Base-by-base conservation (phyloP, 1,284 basidiomycete species). In the Apiotrichum domesticum region DNA sequence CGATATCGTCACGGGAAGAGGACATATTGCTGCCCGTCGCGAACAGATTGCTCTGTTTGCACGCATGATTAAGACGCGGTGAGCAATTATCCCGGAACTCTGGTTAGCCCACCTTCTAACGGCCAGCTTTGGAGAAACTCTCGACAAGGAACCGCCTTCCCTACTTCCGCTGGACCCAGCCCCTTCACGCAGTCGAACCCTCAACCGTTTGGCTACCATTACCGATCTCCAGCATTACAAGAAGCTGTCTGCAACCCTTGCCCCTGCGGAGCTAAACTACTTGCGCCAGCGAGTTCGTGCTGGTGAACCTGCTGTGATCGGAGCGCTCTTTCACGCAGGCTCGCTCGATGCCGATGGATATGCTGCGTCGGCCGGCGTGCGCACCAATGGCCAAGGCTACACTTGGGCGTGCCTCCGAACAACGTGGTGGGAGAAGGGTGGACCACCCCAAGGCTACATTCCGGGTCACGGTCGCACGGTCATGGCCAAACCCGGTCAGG, bases 21-120 rank as follows among this genome's bases (percentile, higher is more conserved):
- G 87, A 0, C 88, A 91, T 71, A 86, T 92, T 54, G 87, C 87
- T 9, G 90, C 87, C 11, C 81, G 86, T 42, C 74, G 83, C 59
- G 84, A 81, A 7, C 86, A 85, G 53, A 81, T 91, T 55, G 70
- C 65, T 4, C 55, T 69, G n/a, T 76, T 77, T 57, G 75, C 74
- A 11, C 70, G 69, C 47, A 76, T 77, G 75, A 74, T 77, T 54
- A 67, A 73, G 35, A 76, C 74, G 4, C 57, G 74, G 72, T 73
- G 46, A 51, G 70, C 39, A 13, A 35, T 6, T 9, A 13, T 1
- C 14, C 34, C 13, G 40, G 15, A 14, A 41, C 13, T 33, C 15
- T 44, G 41, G 6, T 10, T 43, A n/a, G 11, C n/a, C 41, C 11
- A 14, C 11, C 9, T 46, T 3, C 45, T 46, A 34, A 46, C 13